Base-by-base conservation (phyloP, 108 stramenopile genomes). In the Conticribra guillardii region DNA sequence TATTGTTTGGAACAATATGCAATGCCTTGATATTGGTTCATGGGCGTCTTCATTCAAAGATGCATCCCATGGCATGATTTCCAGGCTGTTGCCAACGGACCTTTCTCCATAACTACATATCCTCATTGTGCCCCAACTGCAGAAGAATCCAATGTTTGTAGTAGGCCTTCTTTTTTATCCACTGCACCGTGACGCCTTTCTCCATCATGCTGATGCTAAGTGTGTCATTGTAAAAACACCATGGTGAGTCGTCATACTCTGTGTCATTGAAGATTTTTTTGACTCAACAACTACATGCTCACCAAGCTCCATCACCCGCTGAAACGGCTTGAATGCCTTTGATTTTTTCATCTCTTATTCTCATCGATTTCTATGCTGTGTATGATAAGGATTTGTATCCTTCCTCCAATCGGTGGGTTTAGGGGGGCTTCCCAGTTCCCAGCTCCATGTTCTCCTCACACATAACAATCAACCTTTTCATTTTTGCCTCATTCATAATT, bases 211-310 rank as follows among this genome's bases (percentile, higher is more conserved):
- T 60, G 16, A 27, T 24, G 1, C 26, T 17, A 21, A 70, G 49
- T 16, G 69, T 56, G 58, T 70, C 59, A 21, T 70, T 58, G 29
- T 70, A 70, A 28, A 70, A 53, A 21, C 9, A 24, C 19, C 34
- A 70, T 9, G n/a, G n/a, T n/a, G 49, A 26, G 7, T 60, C 18
- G 1, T 34, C 22, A 58, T 69, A 19, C n/a, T 4, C 19, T 16
- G 54, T 58, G 21, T 49, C 24, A 29, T 44, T 47, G 27, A 48
- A 70, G 8, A 17, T 17, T 18, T 48, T 26, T 70, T n/a, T 3
- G 46, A 59, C 8, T 49, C 41, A 3, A 2, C 32, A 2, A 60
- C 28, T 18, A 69, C 23, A 33, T 59, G 56, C 31, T 57, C 24
- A 30, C 44, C 28, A 15, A 69, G 19, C 2, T 70, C 60, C 30